These are phyloP conservation scores for Lodderomyces metapsilosis DNA, from an alignment of 1,139 yeast genomes.

Conservation along the genomic window DNA sequence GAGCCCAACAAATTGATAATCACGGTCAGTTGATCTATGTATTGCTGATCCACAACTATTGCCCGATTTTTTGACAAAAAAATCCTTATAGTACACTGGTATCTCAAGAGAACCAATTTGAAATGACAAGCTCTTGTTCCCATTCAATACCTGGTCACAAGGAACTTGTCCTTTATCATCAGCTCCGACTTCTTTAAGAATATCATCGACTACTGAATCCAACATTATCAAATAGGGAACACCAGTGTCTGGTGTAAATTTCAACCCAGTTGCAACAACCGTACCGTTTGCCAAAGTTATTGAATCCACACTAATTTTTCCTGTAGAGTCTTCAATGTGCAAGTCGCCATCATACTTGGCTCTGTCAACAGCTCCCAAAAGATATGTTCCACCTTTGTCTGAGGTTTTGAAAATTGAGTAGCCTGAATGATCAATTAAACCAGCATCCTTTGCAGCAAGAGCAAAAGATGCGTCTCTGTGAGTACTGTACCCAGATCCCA, in stretches of 20 bases:
- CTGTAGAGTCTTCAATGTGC: slow-evolving; percentile 5
- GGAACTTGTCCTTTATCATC: not conserved
- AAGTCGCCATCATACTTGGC: slow-evolving; percentile 23
- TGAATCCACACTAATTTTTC: not conserved
- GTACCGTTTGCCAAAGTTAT: not conserved
- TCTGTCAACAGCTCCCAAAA: slow-evolving; percentile 32
- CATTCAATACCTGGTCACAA: not conserved
- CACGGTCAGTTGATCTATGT: no score
- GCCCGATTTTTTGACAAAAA: no score
- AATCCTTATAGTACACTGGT: not conserved
- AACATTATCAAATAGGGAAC: not conserved
- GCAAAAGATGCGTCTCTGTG: not conserved
- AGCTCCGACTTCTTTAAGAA: not conserved
- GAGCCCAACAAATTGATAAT: no score
- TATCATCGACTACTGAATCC: not conserved
- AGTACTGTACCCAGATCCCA: not conserved
- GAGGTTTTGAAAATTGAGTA: slow-evolving; percentile 33
- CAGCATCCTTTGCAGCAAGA: slow-evolving; percentile 19
- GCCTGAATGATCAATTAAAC: slow-evolving; percentile 44
- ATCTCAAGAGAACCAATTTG: not conserved
- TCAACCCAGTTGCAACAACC: not conserved
- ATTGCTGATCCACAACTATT: no score
- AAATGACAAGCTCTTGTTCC: not conserved
- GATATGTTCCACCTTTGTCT: slow-evolving; percentile 23
- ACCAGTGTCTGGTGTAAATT: not conserved